These are phyloP conservation scores for Aquilaria malaccensis DNA, from an alignment of 345 rosid genomes.

Conservation along the genomic window DNA sequence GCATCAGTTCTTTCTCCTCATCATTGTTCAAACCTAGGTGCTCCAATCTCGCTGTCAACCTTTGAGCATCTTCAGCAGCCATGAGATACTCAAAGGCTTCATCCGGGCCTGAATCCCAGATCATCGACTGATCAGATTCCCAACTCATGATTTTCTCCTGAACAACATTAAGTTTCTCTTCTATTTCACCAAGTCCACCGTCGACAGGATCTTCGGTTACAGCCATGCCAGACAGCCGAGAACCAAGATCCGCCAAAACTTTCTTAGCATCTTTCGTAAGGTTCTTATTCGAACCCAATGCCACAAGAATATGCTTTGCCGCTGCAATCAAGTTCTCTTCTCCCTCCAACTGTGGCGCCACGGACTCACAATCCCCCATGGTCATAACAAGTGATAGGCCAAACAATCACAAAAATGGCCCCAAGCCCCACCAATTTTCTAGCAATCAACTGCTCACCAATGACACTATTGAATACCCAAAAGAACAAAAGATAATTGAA, in stretches of 20 bases:
- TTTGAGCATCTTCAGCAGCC: conserved; percentile 47
- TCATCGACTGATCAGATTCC: conserved; percentile 69
- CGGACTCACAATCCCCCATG: conserved; percentile 41
- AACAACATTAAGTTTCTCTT: conserved; percentile 38
- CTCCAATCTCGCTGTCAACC: conserved; percentile 51
- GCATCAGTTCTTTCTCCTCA: conserved; percentile 33
- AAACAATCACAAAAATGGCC: conserved; percentile 6
- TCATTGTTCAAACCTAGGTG: conserved; percentile 18
- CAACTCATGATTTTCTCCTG: conserved; percentile 61
- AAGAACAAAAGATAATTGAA: not conserved
- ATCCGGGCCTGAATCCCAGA: conserved; percentile 57
- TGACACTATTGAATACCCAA: not conserved
- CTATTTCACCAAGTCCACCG: conserved; percentile 34
- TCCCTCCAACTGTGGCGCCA: conserved; percentile 27
- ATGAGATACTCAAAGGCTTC: conserved; percentile 46
- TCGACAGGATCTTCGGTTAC: conserved; percentile 21
- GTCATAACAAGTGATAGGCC: conserved; percentile 16
- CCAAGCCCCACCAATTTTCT: not conserved
- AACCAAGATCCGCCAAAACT: conserved; percentile 51
- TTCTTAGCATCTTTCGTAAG: conserved; percentile 51
- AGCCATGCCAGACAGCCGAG: conserved; percentile 46
- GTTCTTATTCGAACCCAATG: conserved; percentile 49
- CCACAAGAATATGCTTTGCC: conserved; percentile 45
- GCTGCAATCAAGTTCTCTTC: conserved; percentile 65
- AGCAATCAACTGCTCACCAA: not conserved